These are phyloP conservation scores for Hypocreales sp. DNA, from an alignment of 2,329 filamentous ascomycete species.

Conservation along the genomic window DNA sequence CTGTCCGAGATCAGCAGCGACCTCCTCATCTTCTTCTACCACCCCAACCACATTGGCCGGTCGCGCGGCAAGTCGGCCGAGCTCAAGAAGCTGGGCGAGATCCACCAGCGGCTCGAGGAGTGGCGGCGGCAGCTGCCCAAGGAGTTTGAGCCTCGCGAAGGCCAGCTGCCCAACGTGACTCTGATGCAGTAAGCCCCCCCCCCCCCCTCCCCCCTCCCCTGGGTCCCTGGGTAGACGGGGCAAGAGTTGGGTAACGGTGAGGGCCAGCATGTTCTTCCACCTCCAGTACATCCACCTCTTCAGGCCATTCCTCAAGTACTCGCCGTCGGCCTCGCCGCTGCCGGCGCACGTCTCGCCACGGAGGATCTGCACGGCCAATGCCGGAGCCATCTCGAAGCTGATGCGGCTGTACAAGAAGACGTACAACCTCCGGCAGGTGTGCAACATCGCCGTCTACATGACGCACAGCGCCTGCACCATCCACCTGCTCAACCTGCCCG, in stretches of 20 bases:
- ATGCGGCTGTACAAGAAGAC: slow-evolving; percentile 86
- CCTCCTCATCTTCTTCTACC: slow-evolving; percentile 78
- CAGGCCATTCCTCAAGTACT: slow-evolving; percentile 87
- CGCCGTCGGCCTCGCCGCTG: slow-evolving; percentile 63
- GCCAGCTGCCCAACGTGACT: slow-evolving; percentile 70
- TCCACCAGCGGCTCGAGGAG: slow-evolving; percentile 77
- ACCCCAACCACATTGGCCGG: slow-evolving; percentile 51
- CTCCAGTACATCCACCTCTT: slow-evolving; percentile 92
- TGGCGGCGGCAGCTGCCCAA: slow-evolving; percentile 75
- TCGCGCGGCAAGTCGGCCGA: slow-evolving; percentile 65
- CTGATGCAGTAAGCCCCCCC: slow-evolving; percentile 58
- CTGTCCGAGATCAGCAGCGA: slow-evolving; percentile 92
- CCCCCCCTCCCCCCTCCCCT: neutral
- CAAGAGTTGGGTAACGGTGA: too few relatives aligned
- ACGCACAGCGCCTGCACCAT: slow-evolving; percentile 89
- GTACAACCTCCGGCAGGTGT: slow-evolving; percentile 84
- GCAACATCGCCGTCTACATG: slow-evolving; percentile 94
- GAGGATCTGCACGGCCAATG: slow-evolving; percentile 80
- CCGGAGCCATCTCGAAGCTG: slow-evolving; percentile 81
- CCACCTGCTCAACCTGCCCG: slow-evolving; percentile 80
- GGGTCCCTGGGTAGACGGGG: too few relatives aligned
- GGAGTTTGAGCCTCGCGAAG: slow-evolving; percentile 81
- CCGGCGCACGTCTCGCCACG: slow-evolving; percentile 79
- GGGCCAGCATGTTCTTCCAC: slow-evolving; percentile 95
- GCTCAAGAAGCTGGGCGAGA: slow-evolving; percentile 80